Evolutionary conservation across 1,139 yeast genomes (phyloP), one percentile per base, ranked within the genome.

Genomic region (Nakaseomyces nivariensis): DNA sequence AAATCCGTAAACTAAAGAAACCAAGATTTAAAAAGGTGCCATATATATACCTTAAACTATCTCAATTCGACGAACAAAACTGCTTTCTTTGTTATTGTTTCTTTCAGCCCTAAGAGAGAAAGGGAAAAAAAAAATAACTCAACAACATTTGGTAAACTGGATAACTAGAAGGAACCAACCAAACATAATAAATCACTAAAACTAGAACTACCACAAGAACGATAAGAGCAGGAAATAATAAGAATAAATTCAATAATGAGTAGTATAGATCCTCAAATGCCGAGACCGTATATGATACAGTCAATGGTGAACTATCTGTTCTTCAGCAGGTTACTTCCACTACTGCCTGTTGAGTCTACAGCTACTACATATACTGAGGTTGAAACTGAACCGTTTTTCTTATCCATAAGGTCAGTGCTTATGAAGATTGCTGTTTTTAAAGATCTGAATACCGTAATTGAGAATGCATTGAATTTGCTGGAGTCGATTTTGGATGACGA

Each of bases 381-480:
- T 5, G 68, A 64, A 41, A 37, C 53, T 4, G 62, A 63, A 32
- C 56, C 58, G 10, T 55, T 55, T 33, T 64, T 54, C 50, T 50
- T 55, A 22, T 57, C 63, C 40, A 57, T 60, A 37, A 54, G 67
- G 44, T 51, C 62, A 2, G 56, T 63, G 2, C 51, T 63, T 26
- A 53, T 64, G 55, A 63, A 62, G 48, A 53, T 60, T 38, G 59
- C 66, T 8, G 52, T 61, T 1, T 52, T 61, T 1, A 60, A 62
- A 37, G 60, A 57, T 40, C 45, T 62, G n/a, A 56, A 59, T 41
- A 46, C 54, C 9, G 52, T 61, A 4, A 50, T 60, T 4, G 57
- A 54, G 27, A 55, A 56, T 34, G 52, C 56, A 1, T 45, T 62
- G 45, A 52, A 58, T 25, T 47, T 56, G 17, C 50, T 61, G 9